These are phyloP conservation scores for Bjerkandera adusta DNA, from an alignment of 1,284 basidiomycete species.

Conservation along the genomic window DNA sequence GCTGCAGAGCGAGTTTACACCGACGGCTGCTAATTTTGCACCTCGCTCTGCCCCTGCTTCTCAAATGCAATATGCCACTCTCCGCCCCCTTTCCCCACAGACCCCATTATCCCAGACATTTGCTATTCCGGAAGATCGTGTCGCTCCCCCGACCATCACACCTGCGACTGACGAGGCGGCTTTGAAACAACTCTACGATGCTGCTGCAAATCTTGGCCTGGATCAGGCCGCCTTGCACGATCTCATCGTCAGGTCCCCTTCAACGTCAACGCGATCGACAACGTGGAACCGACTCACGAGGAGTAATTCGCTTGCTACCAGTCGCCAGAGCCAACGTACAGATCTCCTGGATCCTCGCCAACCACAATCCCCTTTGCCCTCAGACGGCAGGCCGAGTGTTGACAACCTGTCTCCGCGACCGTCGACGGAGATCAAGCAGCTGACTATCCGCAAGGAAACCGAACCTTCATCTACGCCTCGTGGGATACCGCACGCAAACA, in stretches of 20 bases:
- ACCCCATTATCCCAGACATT: slow-evolving; percentile 19
- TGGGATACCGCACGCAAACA: slow-evolving; percentile 35
- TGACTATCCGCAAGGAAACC: slow-evolving; percentile 35
- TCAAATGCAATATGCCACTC: slow-evolving; percentile 13
- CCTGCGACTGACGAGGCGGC: slow-evolving; percentile 38
- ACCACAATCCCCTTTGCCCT: slow-evolving; percentile 23
- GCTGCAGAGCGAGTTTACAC: slow-evolving; percentile 3
- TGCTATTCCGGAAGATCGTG: slow-evolving; percentile 16
- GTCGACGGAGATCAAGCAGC: slow-evolving; percentile 32
- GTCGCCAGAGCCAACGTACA: slow-evolving; percentile 25
- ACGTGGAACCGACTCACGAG: slow-evolving; percentile 44
- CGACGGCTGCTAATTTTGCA: slow-evolving; percentile 7
- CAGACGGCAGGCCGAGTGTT: slow-evolving; percentile 35
- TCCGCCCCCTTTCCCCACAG: slow-evolving; percentile 20
- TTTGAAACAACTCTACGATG: slow-evolving; percentile 70
- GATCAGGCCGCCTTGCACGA: slow-evolving; percentile 69
- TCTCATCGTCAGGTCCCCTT: slow-evolving; percentile 65
- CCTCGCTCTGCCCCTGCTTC: slow-evolving; percentile 25
- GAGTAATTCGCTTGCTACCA: slow-evolving; percentile 39
- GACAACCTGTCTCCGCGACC: slow-evolving; percentile 32
- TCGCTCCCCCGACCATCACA: slow-evolving; percentile 3
- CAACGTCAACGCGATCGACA: slow-evolving; percentile 54
- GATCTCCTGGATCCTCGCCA: slow-evolving; percentile 20
- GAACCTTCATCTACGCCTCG: slow-evolving; percentile 33
- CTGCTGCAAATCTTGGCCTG: slow-evolving; percentile 70